Percentiles rank a stretch among this genome's conserved stretches.
phyloP scores from a whole-genome alignment of 1,139 yeast genomes.

The Yamadazyma sp. region DNA sequence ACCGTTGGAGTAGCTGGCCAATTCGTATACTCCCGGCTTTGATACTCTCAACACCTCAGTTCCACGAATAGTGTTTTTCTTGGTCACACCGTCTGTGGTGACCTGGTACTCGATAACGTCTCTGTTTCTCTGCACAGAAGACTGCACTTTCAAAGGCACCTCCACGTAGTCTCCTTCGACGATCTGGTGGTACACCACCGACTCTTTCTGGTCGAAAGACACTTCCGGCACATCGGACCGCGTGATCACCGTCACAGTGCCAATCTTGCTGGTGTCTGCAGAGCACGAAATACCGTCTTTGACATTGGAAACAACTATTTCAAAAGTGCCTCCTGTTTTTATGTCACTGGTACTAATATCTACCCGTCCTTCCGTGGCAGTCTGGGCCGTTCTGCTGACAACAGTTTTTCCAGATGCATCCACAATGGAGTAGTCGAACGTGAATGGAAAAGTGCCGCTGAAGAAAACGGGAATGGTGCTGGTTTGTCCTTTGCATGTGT shows the following conservation, averaged over 20 bases:
- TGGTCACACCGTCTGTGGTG: constrained; percentile 13
- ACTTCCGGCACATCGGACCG: constrained; percentile 62
- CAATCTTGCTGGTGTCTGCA: constrained; percentile 53
- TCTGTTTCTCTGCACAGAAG: constrained; percentile 27
- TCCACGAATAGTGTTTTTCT: constrained; percentile 31
- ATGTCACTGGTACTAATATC: constrained; percentile 48
- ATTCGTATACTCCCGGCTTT: constrained; percentile 62
- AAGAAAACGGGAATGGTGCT: constrained; percentile 53
- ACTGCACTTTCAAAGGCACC: constrained; percentile 53
- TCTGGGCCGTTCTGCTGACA: constrained; percentile 26
- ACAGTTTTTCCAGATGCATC: constrained; percentile 43
- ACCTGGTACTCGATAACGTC: constrained; percentile 31
- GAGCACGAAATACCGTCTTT: constrained; percentile 75
- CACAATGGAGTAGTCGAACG: constrained; percentile 52
- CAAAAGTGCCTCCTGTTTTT: constrained; percentile 67
- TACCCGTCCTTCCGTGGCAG: constrained; percentile 39
- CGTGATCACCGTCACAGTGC: constrained; percentile 60
- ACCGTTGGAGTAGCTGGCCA: constrained; percentile 60
- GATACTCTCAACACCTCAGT: constrained; percentile 41
- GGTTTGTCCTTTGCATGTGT: constrained; percentile 42
- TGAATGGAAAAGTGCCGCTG: constrained; percentile 78
- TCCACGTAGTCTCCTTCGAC: constrained; percentile 62
- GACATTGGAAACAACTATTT: constrained; percentile 60
- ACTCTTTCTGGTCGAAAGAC: constrained; percentile 19
- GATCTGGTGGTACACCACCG: constrained; percentile 33